These are phyloP conservation scores for Skeletonema potamos DNA, from an alignment of 108 stramenopile species.

Conservation along the genomic window DNA sequence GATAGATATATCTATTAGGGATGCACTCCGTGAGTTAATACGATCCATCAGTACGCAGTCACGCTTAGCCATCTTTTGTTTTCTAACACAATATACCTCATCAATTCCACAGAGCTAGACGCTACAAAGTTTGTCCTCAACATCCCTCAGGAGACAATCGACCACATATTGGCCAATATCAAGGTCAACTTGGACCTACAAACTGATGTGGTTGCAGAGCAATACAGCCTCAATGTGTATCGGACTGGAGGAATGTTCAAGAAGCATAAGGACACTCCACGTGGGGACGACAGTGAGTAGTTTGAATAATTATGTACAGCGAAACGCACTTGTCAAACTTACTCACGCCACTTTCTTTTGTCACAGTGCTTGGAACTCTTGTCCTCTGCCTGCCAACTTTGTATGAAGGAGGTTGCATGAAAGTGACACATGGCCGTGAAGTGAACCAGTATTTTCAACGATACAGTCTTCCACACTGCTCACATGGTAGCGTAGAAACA, in stretches of 20 bases:
- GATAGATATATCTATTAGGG: background rate
- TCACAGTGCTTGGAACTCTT: background rate
- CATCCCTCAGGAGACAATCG: background rate
- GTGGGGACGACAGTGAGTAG: background rate
- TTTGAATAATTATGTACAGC: too few species aligned
- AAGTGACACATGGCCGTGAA: background rate
- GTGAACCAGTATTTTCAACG: background rate
- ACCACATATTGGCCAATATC: background rate
- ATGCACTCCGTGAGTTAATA: background rate
- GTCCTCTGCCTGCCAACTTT: constrained; percentile 3
- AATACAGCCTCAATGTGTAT: background rate
- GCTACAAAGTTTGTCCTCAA: background rate
- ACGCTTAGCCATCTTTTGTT: too few species aligned
- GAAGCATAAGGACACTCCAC: constrained; percentile 8
- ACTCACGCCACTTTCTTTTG: background rate
- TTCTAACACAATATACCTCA: too few species aligned
- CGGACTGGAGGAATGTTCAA: background rate
- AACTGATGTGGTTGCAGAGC: constrained; percentile 1
- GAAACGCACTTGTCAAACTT: too few species aligned
- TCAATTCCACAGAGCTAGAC: background rate
- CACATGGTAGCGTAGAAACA: too few species aligned
- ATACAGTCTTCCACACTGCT: too few species aligned
- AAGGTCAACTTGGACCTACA: background rate
- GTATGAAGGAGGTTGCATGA: background rate
- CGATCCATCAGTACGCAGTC: too few species aligned